These are phyloP conservation scores for Hygrocybe coccinea DNA, from an alignment of 768 basidiomycete genomes.

Conservation along the genomic window DNA sequence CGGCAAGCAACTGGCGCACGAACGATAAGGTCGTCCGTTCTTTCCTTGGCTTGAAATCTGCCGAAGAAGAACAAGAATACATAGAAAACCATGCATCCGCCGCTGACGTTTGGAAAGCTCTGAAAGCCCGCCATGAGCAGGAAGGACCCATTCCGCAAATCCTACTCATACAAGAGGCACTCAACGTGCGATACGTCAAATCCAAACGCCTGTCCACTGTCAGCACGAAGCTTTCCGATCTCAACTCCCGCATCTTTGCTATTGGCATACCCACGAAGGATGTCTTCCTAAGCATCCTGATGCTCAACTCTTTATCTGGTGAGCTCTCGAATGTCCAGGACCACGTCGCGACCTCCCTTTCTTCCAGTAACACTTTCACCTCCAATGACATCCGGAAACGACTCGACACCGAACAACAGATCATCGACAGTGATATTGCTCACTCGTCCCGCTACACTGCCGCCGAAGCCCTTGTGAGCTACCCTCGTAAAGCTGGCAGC, in stretches of 20 bases:
- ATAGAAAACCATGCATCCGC: not conserved
- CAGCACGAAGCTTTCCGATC: slow-evolving; percentile 5
- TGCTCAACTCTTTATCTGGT: slow-evolving; percentile 12
- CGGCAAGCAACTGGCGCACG: not conserved
- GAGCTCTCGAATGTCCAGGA: slow-evolving; percentile 8
- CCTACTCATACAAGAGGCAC: slow-evolving; percentile 14
- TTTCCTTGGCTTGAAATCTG: not conserved
- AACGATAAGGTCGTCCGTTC: not conserved
- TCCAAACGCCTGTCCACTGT: slow-evolving; percentile 2
- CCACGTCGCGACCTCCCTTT: slow-evolving; percentile 5
- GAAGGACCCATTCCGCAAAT: slow-evolving; percentile 17
- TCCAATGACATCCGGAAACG: not conserved
- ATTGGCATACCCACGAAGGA: slow-evolving; percentile 15
- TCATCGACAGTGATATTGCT: not conserved
- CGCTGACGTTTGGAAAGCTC: slow-evolving; percentile 8
- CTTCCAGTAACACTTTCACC: not conserved
- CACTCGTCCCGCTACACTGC: slow-evolving; percentile 5
- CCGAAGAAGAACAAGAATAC: not conserved
- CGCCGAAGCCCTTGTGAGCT: not conserved
- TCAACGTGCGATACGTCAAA: slow-evolving; percentile 6
- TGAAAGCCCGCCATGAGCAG: slow-evolving; percentile 15
- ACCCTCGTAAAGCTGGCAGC: no score
- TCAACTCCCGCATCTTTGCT: slow-evolving; percentile 15
- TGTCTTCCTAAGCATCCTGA: slow-evolving; percentile 9
- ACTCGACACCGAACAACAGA: not conserved